Evolutionary conservation across 75 land plant species (phyloP), one percentile per base, ranked within the genome.

Genomic region (Picea sitchensis): DNA sequence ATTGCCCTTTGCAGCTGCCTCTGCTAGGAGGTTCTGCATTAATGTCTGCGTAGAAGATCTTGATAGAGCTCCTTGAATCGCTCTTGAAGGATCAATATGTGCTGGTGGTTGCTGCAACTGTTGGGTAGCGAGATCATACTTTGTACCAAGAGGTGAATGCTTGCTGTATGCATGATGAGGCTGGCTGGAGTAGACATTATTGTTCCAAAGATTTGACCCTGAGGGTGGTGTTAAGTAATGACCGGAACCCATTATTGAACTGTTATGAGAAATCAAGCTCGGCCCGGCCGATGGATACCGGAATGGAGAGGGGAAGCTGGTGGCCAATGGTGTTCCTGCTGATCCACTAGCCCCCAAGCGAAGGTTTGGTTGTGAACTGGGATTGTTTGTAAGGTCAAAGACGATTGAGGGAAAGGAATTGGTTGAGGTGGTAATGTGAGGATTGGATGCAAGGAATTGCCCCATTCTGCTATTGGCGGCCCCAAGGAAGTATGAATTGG

Each of bases 401-500:
- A 88, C 89, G 64, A 92, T 89, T n/a, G 93, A 91, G 30, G 95
- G 91, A 80, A 80, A 79, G 0, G 91, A 61, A 17, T 84, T 36
- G 2, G 75, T 75, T 2, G 87, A 80, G 4, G 86, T 81, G 9
- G 44, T 86, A 47, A 80, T 86, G 31, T 81, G 84, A 77, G 75
- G 83, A 76, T 18, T 82, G 5, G 79, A 79, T 76, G 81, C 79
- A 81, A 34, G 64, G 81, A 58, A 73, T 76, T 73, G 79, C 12
- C 7, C 74, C 60, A 51, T 64, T 14, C 38, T 31, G 47, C 84
- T 74, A 0, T 86, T 87, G 36, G 78, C 8, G 18, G 18, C 23
- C 21, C n/a, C 14, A 4, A 65, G 3, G 44, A 4, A 63, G 12
- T 75, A 32, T 13, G 21, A 67, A 77, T 68, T 68, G 65, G 58